These are phyloP conservation scores for Hymenochaete sp. DNA, from an alignment of 1,284 basidiomycete species.

Conservation along the genomic window DNA sequence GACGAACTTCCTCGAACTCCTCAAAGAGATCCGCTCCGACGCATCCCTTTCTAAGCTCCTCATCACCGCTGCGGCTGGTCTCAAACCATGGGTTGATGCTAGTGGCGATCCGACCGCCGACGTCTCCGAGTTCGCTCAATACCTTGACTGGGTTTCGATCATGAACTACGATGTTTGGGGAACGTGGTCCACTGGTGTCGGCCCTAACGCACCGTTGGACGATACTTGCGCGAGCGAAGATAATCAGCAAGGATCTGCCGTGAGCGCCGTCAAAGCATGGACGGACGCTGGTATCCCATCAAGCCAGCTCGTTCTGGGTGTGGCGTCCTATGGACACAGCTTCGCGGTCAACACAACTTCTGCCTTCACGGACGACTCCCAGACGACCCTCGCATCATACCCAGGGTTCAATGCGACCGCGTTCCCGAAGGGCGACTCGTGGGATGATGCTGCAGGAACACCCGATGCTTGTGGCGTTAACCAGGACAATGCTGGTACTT, in stretches of 20 bases:
- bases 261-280: constrained; percentile 69
- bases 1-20: constrained; percentile 64
- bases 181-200: constrained; percentile 43
- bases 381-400: constrained; percentile 34
- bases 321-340: constrained; percentile 69
- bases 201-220: constrained; percentile 78
- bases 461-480: constrained; percentile 51
- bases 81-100: constrained; percentile 57
- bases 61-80: constrained; percentile 66
- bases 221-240: constrained; percentile 60
- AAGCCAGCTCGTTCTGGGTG: constrained; percentile 71
- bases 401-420: constrained; percentile 39
- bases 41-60: constrained; percentile 50
- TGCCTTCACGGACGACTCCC: constrained; percentile 32
- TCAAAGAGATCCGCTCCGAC: constrained; percentile 61
- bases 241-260: constrained; percentile 67
- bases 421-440: constrained; percentile 46
- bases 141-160: constrained; percentile 74
- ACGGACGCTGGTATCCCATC: constrained; percentile 67
- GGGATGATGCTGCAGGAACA: constrained; percentile 38
- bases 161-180: constrained; percentile 88
- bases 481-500: constrained; percentile 38
- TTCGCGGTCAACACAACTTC: constrained; percentile 36
- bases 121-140: constrained; percentile 58
- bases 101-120: constrained; percentile 51